Percentiles rank a stretch among this genome's conserved stretches.
phyloP scores from a whole-genome alignment of 2,329 filamentous ascomycete genomes.

The Penicillium brasilianum region DNA sequence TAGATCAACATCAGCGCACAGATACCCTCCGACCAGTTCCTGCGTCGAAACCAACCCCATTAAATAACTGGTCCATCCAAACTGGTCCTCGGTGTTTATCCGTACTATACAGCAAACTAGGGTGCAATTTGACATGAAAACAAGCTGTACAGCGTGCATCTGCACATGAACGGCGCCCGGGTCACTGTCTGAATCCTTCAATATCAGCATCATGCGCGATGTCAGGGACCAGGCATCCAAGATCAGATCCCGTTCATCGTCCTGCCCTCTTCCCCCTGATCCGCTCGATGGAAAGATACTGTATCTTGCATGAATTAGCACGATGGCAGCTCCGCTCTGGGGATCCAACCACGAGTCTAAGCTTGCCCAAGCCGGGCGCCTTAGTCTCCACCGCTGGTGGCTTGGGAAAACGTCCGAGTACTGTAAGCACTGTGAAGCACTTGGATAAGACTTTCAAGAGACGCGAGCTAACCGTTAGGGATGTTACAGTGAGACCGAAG shows the following conservation, averaged over 20 bases:
- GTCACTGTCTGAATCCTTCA: constrained; percentile 2
- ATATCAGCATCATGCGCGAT: background rate
- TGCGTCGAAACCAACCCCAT: background rate
- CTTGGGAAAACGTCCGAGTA: constrained; percentile 15
- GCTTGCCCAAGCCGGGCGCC: background rate
- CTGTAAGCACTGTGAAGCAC: constrained; percentile 29
- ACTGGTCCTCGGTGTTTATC: background rate
- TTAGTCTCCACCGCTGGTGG: constrained; percentile 11
- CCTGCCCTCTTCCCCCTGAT: background rate
- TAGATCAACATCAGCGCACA: constrained; percentile 19
- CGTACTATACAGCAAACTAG: background rate
- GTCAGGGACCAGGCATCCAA: constrained; percentile 10
- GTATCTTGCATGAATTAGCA: background rate
- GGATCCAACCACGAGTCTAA: constrained; percentile 8
- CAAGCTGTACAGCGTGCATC: background rate
- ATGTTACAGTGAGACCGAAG: constrained; percentile 1
- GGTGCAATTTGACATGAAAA: background rate
- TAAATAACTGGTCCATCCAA: no score
- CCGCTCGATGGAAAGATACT: constrained; percentile 1
- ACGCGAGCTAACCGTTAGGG: constrained; percentile 7
- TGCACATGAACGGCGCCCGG: background rate
- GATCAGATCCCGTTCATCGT: background rate
- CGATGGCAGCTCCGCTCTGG: background rate
- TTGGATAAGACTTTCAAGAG: background rate
- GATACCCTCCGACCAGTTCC: constrained; percentile 8